Percentiles rank a stretch among this genome's conserved stretches.
Evolutionary conservation across 2,329 filamentous ascomycete species (phyloP).

Genomic region (Pseudophaeomoniella oleicola): DNA sequence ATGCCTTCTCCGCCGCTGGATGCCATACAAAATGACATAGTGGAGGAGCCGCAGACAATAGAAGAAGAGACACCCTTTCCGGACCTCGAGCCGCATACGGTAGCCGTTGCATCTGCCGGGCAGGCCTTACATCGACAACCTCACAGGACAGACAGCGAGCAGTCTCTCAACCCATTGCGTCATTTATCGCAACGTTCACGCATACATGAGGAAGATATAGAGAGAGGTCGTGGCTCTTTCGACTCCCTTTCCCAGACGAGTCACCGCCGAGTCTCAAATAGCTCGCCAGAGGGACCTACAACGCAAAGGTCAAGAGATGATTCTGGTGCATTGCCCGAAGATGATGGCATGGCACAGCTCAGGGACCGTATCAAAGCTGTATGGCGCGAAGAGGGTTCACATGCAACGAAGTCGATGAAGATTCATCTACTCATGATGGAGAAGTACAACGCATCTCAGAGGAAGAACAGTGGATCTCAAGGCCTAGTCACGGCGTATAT

Average conservation of each 20-base stretch:
- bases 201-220: constrained; percentile 5
- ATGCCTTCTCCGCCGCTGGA: constrained; percentile 12
- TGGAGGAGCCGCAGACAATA: background rate
- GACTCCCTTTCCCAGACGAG: constrained; percentile 5
- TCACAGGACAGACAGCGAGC: constrained; percentile 10
- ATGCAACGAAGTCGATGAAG: constrained; percentile 52
- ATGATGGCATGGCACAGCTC: constrained; percentile 62
- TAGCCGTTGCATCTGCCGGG: constrained; percentile 1
- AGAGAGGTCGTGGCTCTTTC: constrained; percentile 9
- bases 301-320: constrained; percentile 8
- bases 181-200: constrained; percentile 10
- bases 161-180: constrained; percentile 11
- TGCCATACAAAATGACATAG: background rate
- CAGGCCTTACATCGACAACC: constrained; percentile 1
- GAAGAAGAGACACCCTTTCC: constrained; percentile 5
- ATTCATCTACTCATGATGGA: constrained; percentile 60
- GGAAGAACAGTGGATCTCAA: background rate
- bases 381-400: constrained; percentile 44
- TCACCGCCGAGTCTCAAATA: background rate
- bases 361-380: constrained; percentile 55
- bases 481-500: background rate
- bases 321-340: constrained; percentile 44
- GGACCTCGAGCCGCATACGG: constrained; percentile 6
- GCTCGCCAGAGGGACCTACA: constrained; percentile 1
- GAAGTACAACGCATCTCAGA: constrained; percentile 41